Evolutionary conservation across 2,329 filamentous ascomycete species (phyloP), one percentile per base, ranked within the genome.

Genomic region (Botrytis aclada): DNA sequence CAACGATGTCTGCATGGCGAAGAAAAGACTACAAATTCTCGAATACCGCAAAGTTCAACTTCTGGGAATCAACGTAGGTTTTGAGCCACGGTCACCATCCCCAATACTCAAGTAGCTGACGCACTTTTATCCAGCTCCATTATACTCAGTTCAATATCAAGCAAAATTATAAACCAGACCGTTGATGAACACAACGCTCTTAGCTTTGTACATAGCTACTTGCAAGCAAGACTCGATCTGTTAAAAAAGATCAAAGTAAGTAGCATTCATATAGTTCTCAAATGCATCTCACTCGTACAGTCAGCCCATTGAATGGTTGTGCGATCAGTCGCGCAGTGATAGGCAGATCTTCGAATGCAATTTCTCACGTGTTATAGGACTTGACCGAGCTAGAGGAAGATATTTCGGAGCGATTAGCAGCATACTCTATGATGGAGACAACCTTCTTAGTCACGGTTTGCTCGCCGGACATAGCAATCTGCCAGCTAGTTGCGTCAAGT

Each of bases 401-500:
- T 61, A 83, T 88, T 32, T 81, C 85, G 1, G 87, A 91, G 76
- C 84, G 88, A 45, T 84, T 84, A 37, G 82, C 83, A 25, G 85
- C 87, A 22, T 85, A 84, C 7, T 86, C 84, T 10, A 88, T 86
- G 76, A 83, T 90, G 7, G 90, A 92, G 81, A 90, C 88, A 0
- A 84, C 88, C 1, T 85, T 92, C 58, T 81, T 92, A 8, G 86
- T 91, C 16, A 87, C 88, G 1, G 84, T 92, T 12, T 92, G 90
- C 78, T 91, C 89, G 25, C 85, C 88, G 10, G 88, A 90, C 73
- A 86, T 92, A 51, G 88, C 90, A 64, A 88, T 86, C 12, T 92
- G 90, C 77, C 89, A 90, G 76, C 82, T 89, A 22, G 89, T 90
- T 14, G 91, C 88, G 1, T 86, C 85, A 22, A 90, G 88, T 77